Evolutionary conservation across 164 flowering plant species (phyloP).

Genomic region (Annona cherimola): DNA sequence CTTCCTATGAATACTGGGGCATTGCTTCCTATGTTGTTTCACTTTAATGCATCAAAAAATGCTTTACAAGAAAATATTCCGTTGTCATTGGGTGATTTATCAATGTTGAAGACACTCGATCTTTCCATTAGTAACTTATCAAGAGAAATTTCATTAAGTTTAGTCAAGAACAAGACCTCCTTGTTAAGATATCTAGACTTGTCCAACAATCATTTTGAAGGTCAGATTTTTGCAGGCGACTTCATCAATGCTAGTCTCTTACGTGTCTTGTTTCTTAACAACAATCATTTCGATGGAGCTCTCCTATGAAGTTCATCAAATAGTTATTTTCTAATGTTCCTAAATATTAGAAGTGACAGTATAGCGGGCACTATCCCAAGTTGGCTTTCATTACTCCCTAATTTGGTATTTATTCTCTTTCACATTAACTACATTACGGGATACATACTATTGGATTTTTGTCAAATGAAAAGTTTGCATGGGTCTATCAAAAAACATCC

Average conservation of each 20-base stretch:
- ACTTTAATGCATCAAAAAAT: slow-evolving; percentile 3
- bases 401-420: not conserved
- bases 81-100: not conserved
- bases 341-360: not conserved
- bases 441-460: too few species aligned
- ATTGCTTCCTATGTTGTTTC: not conserved
- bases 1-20: not conserved
- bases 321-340: not conserved
- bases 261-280: not conserved
- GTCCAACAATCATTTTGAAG: not conserved
- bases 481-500: too few species aligned
- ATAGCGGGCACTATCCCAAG: not conserved
- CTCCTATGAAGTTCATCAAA: not conserved
- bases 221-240: not conserved
- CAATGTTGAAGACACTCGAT: not conserved
- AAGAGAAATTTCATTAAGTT: not conserved
- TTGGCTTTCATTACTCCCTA: not conserved
- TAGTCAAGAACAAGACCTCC: not conserved
- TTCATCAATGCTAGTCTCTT: not conserved
- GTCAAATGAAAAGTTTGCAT: too few species aligned
- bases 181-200: not conserved
- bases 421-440: too few species aligned
- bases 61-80: not conserved
- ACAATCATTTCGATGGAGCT: not conserved
- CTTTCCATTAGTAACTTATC: not conserved